Percentiles rank a stretch among this genome's conserved stretches.
Conservation (phyloP, 176 grass and related monocot genomes). For the Hsuehochloa calcarea region DNA sequence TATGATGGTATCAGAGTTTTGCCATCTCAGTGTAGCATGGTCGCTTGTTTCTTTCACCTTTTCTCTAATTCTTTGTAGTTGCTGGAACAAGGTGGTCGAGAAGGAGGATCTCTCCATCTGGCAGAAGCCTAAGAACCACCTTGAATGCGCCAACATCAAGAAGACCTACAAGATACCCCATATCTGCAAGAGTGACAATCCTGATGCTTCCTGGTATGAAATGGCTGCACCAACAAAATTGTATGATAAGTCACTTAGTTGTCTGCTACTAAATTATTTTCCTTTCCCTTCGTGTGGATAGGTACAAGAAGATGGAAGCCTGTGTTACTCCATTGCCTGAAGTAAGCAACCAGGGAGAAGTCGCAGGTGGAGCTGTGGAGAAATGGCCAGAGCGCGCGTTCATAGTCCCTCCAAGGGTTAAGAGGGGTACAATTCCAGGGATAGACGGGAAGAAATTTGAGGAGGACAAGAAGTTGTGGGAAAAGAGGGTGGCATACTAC, state of each 20-base stretch:
- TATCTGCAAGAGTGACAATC: slow-evolving; percentile 77
- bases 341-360: slow-evolving; percentile 66
- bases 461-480: slow-evolving; percentile 84
- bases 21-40: slow-evolving; percentile 11
- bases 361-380: slow-evolving; percentile 61
- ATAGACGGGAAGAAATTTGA: slow-evolving; percentile 70
- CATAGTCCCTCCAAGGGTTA: slow-evolving; percentile 75
- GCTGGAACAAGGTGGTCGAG: slow-evolving; percentile 89
- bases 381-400: slow-evolving; percentile 88
- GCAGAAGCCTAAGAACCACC: slow-evolving; percentile 94
- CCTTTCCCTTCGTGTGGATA: slow-evolving; percentile 1
- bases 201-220: slow-evolving; percentile 79
- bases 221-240: neutral
- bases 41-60: slow-evolving; percentile 23
- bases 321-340: slow-evolving; percentile 91
- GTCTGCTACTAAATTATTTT: slow-evolving; percentile 4
- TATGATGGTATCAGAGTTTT: slow-evolving; percentile 21
- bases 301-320: slow-evolving; percentile 88
- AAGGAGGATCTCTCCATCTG: slow-evolving; percentile 77
- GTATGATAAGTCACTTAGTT: neutral
- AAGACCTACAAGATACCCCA: slow-evolving; percentile 69
- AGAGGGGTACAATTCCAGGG: slow-evolving; percentile 69
- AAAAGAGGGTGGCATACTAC: slow-evolving; percentile 64
- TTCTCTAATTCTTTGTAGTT: slow-evolving; percentile 37
- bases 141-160: slow-evolving; percentile 57